Evolutionary conservation across 352 stramenopile genomes (phyloP).

Genomic region (Elongisporangium undulatum): DNA sequence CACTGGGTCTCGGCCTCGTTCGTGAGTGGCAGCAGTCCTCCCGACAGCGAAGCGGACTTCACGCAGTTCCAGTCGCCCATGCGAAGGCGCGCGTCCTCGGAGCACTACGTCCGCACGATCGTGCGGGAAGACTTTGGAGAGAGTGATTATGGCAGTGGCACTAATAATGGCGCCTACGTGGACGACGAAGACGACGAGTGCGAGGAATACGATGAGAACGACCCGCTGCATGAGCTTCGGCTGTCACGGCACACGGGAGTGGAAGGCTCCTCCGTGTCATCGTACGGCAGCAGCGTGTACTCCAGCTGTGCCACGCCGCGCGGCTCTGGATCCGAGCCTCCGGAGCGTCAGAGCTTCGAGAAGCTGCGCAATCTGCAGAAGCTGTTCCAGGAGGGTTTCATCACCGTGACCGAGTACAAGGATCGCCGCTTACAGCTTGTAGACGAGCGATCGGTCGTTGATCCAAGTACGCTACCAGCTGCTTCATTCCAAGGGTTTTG

Average conservation of each 20-base stretch:
- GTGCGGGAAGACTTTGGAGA: constrained; percentile 1
- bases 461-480: constrained; percentile 69
- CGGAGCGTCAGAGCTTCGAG: constrained; percentile 41
- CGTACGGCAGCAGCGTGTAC: constrained; percentile 6
- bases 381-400: constrained; percentile 74
- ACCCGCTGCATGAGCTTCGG: constrained; percentile 1
- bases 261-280: constrained; percentile 14
- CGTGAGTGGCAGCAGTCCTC: background rate
- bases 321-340: constrained; percentile 7
- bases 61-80: background rate
- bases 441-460: constrained; percentile 43
- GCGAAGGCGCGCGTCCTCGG: constrained; percentile 4
- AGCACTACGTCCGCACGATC: constrained; percentile 7
- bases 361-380: constrained; percentile 72
- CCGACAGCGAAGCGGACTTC: constrained; percentile 2
- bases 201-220: constrained; percentile 12
- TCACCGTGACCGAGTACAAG: constrained; percentile 79
- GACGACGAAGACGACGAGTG: constrained; percentile 13
- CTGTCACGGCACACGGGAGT: background rate
- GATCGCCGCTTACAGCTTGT: constrained; percentile 60
- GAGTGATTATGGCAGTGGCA: constrained; percentile 1
- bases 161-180: constrained; percentile 1
- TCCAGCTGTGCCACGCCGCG: constrained; percentile 14
- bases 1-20: background rate
- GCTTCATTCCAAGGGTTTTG: constrained; percentile 2